Base-by-base conservation (phyloP, 108 stramenopile genomes). In the Mediolabrus comicus region DNA sequence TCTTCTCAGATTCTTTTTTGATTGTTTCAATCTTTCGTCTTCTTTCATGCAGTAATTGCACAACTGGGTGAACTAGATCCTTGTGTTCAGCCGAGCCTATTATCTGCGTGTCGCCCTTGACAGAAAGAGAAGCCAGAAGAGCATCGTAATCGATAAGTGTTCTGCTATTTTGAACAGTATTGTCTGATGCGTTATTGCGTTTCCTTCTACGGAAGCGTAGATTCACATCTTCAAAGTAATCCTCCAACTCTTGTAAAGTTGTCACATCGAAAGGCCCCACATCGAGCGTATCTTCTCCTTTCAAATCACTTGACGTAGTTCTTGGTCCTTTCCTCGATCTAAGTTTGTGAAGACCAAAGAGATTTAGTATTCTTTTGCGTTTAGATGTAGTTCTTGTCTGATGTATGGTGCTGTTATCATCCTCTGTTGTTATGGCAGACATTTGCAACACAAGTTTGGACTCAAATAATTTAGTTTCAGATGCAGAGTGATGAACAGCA, bases 71-170 rank as follows among this genome's bases (percentile, higher is more conserved):
- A 4, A 85, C 74, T 33, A 75, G 73, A 46, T 88, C 84, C 17
- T 72, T 78, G 46, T 72, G 70, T 53, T 82, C 67, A 9, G 63
- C 57, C 0, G 87, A 85, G 28, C 93, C 89, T 63, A 92, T 87
- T 54, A 84, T 66, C 69, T 90, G 90, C 0, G 93, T 94, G 67
- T 94, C 90, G 12, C 93, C 93, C 38, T 61, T 52, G 0, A 94
- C 89, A 59, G 65, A 74, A 27, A 91, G 74, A 8, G 85, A 60
- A 11, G 68, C 65, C 4, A 94, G 41, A 9, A 89, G 77, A 33
- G 69, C 31, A 57, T 76, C 59, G 62, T 90, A 88, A 53, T 91
- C 84, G 33, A 89, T 87, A 16, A 57, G 46, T 8, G 67, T 75
- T 17, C 71, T 71, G 46, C 61, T 49, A 4, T 57, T 19, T 35